phyloP scores from a whole-genome alignment of 495 filamentous ascomycete species.

The Antarctomyces pellizariae region DNA sequence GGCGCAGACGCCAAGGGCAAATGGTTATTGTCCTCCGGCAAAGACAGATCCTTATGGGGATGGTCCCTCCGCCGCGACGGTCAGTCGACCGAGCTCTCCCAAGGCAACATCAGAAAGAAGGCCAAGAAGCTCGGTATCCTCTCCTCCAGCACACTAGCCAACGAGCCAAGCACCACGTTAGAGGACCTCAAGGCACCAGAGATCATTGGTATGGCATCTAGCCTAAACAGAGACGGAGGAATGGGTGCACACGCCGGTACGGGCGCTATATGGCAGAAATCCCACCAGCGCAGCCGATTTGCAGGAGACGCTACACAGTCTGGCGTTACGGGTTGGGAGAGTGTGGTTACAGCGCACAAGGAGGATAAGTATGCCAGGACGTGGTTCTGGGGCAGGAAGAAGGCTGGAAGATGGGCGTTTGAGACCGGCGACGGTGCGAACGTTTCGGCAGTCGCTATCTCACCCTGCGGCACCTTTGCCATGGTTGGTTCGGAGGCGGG shows the following conservation, averaged over 20 bases:
- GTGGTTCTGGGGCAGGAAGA: slow-evolving; percentile 94
- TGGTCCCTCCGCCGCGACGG: slow-evolving; percentile 88
- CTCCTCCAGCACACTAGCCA: slow-evolving; percentile 18
- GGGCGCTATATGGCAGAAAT: slow-evolving; percentile 54
- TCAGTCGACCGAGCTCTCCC: slow-evolving; percentile 80
- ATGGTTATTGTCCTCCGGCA: slow-evolving; percentile 78
- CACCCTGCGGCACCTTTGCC: slow-evolving; percentile 81
- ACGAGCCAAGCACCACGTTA: slow-evolving; percentile 29
- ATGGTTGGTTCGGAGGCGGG: slow-evolving; percentile 70
- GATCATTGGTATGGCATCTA: slow-evolving; percentile 74
- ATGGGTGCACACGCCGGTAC: slow-evolving; percentile 55
- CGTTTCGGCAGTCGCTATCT: slow-evolving; percentile 73
- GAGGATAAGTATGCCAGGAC: slow-evolving; percentile 68
- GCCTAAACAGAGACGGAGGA: slow-evolving; percentile 77
- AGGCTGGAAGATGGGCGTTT: slow-evolving; percentile 81
- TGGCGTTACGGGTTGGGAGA: slow-evolving; percentile 79
- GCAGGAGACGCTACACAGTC: slow-evolving; percentile 32
- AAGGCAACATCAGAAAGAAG: slow-evolving; percentile 62
- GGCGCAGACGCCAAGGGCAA: slow-evolving; percentile 74
- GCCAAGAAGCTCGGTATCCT: slow-evolving; percentile 61
- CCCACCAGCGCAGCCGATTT: slow-evolving; percentile 28
- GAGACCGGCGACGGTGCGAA: slow-evolving; percentile 62
- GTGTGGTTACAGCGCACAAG: slow-evolving; percentile 81
- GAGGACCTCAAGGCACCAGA: slow-evolving; percentile 72
- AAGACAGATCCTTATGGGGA: slow-evolving; percentile 79